phyloP scores from a whole-genome alignment of 345 rosid species.

The Leavenworthia alabamica region DNA sequence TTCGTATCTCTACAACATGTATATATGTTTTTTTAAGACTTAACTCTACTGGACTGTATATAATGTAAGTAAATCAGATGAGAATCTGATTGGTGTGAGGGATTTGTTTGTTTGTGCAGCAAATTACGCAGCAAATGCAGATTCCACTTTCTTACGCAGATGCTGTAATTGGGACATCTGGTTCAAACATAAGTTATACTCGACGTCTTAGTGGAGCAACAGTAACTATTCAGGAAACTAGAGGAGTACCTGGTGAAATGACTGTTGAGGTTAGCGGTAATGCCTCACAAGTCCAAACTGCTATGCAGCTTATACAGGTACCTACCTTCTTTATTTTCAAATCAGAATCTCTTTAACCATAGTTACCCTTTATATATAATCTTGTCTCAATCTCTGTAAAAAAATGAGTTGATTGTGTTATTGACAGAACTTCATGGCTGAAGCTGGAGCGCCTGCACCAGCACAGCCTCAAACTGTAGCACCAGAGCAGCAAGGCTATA shows the following conservation, averaged over 20 bases:
- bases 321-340: neutral
- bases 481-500: slow-evolving; percentile 70
- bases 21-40: no score
- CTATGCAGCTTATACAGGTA: slow-evolving; percentile 94
- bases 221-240: slow-evolving; percentile 90
- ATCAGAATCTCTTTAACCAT: neutral
- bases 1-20: no score
- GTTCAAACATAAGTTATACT: slow-evolving; percentile 92
- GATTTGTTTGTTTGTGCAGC: slow-evolving; percentile 33
- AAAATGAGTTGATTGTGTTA: no score
- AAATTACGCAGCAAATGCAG: slow-evolving; percentile 94
- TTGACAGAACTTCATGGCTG: slow-evolving; percentile 99
- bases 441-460: slow-evolving; percentile 67
- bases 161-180: slow-evolving; percentile 96
- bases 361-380: neutral
- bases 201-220: slow-evolving; percentile 98
- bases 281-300: slow-evolving; percentile 94
- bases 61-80: no score
- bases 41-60: no score
- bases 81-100: slow-evolving; percentile 3
- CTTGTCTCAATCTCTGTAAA: neutral
- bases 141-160: no score
- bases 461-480: slow-evolving; percentile 45
- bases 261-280: slow-evolving; percentile 98
- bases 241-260: slow-evolving; percentile 98